A percentile compares a stretch with the other conserved stretches of the same genome.
These are phyloP conservation scores for Chlamydomonas sp. DNA, from an alignment of 139 green algal genomes.

Conservation along the genomic window DNA sequence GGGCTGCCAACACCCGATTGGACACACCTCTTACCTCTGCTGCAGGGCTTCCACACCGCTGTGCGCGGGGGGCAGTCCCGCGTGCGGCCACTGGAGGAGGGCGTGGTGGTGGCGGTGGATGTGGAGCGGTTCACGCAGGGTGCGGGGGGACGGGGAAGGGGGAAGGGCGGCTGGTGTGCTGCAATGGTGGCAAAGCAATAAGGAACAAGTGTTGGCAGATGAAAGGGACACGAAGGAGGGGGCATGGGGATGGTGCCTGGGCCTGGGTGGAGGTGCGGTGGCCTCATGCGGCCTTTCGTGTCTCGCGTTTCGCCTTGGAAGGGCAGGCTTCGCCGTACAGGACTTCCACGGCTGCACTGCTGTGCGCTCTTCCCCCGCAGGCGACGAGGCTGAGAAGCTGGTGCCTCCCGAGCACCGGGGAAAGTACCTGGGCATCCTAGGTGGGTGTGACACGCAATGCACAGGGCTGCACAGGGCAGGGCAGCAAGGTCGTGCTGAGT, in stretches of 20 bases:
- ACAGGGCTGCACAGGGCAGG: neutral
- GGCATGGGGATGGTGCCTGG: too few relatives aligned
- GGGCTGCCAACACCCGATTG: too few relatives aligned
- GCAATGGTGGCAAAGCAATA: neutral
- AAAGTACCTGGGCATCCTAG: conserved; percentile 75
- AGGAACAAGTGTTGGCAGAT: neutral
- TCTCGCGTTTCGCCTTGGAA: too few relatives aligned
- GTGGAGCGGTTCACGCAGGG: conserved; percentile 58
- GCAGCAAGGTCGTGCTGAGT: neutral
- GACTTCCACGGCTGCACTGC: too few relatives aligned
- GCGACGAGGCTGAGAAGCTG: conserved; percentile 41
- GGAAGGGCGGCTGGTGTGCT: neutral
- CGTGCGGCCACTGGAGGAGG: conserved; percentile 51
- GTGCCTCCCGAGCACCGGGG: conserved; percentile 57
- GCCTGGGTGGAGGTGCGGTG: too few relatives aligned
- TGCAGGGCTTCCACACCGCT: neutral
- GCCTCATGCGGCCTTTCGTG: too few relatives aligned
- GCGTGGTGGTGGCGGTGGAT: conserved; percentile 73
- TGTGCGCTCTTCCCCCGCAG: neutral
- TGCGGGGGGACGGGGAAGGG: neutral
- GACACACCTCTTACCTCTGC: neutral
- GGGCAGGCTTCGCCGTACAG: too few relatives aligned
- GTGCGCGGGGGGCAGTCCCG: neutral
- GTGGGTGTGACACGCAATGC: neutral
- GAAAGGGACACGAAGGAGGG: too few relatives aligned